Evolutionary conservation across 2,329 filamentous ascomycete genomes (phyloP), one percentile per base, ranked within the genome.

Genomic region (Reticulascus tulasneorum): DNA sequence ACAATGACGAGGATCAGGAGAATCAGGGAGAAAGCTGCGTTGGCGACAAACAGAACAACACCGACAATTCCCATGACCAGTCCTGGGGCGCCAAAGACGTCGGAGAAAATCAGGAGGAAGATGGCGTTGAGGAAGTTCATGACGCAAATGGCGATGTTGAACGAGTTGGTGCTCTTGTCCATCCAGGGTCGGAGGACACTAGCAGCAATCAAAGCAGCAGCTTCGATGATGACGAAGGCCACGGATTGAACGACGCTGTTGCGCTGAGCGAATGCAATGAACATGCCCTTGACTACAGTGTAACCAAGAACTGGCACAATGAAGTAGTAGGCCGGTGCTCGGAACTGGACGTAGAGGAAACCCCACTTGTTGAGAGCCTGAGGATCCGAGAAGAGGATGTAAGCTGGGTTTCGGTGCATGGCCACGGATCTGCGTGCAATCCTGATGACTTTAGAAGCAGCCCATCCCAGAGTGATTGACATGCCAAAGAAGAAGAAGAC

Each of bases 141-240:
- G 29, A 79, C 84, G 45, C 81, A 84, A 52, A 96, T 96, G 42
- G 88, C 78, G 54, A 97, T 95, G 67, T 96, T 96, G 75, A 95
- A 94, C 30, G 83, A 82, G 63, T 96, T 97, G 44, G 88, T 95
- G 68, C 90, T 91, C 79, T 95, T 95, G 73, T 96, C 91, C 91
- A 97, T 97, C 84, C 88, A 97, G 13, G 91, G 91, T 42, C 87
- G 82, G 48, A 96, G 67, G 35, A 94, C 82, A 42, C 81, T 84
- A 37, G 88, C 81, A 16, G 67, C 79, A 50, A 95, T 84, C 38
- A 97, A 73, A 50, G 85, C 82, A 34, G 64, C 77, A 3, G 83
- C 83, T 62, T 97, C 91, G 38, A 96, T 79, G 41, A 96, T 70
- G 25, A 97, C 71, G 39, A 96, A 74, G 12, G 82, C 86, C 39